Conservation (phyloP, 1,284 basidiomycete species). For the Pseudomicrostroma phylloplanum region DNA sequence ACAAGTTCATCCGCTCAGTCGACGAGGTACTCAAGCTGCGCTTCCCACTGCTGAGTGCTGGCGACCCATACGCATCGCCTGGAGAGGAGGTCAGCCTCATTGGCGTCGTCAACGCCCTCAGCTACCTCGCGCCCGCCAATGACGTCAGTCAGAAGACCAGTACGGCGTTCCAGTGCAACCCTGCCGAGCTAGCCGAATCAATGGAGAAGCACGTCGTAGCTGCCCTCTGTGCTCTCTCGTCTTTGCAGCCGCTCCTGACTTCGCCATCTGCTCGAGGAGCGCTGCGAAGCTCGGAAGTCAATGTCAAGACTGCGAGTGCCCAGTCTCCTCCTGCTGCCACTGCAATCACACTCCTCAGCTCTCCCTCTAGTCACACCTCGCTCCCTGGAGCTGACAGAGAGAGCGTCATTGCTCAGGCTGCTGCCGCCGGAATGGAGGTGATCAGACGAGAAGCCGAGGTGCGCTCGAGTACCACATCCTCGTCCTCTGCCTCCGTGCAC, state of each 20-base stretch:
- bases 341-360: conserved; percentile 26
- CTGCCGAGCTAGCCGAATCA: conserved; percentile 15
- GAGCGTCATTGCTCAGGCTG: conserved; percentile 32
- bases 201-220: conserved; percentile 33
- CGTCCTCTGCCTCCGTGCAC: background rate
- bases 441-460: conserved; percentile 34
- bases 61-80: conserved; percentile 46
- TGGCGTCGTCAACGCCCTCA: conserved; percentile 42
- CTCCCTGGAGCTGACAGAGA: conserved; percentile 28
- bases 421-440: conserved; percentile 27
- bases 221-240: conserved; percentile 29
- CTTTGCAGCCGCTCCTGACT: conserved; percentile 27
- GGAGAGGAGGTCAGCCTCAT: conserved; percentile 38
- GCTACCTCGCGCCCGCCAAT: conserved; percentile 21
- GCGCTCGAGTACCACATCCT: background rate
- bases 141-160: background rate
- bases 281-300: conserved; percentile 13
- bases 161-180: conserved; percentile 1
- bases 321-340: conserved; percentile 14
- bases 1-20: conserved; percentile 30
- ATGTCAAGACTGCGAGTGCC: background rate
- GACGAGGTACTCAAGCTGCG: conserved; percentile 35
- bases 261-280: conserved; percentile 21
- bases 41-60: conserved; percentile 42
- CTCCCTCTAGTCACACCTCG: conserved; percentile 25